A percentile compares a stretch with the other conserved stretches of the same genome.
These are phyloP conservation scores for Fusarium nisikadoi DNA, from an alignment of 2,329 filamentous ascomycete genomes.

Conservation along the genomic window DNA sequence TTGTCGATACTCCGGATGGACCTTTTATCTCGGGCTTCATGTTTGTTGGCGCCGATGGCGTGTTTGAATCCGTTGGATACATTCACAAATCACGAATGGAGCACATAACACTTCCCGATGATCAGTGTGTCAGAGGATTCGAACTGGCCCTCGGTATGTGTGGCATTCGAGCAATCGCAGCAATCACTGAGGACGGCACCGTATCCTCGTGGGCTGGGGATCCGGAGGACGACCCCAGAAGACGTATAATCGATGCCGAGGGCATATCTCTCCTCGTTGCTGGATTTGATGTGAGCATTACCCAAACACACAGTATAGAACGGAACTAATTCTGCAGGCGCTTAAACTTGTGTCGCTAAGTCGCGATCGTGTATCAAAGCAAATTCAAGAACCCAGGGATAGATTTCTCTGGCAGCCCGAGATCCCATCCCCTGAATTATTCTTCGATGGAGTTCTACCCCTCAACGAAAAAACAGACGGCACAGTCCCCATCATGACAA, in stretches of 20 bases:
- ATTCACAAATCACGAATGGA: neutral
- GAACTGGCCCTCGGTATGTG: neutral
- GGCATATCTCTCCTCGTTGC: neutral
- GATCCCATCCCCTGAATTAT: neutral
- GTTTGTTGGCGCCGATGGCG: neutral
- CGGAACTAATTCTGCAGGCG: neutral
- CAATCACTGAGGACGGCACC: neutral
- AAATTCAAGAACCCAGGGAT: neutral
- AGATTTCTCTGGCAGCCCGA: slow-evolving; percentile 25
- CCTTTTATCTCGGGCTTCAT: neutral
- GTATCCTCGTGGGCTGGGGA: neutral
- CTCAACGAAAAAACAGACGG: accelerated
- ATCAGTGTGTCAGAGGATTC: neutral
- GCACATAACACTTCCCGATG: neutral
- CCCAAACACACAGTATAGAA: accelerated
- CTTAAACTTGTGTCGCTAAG: slow-evolving; percentile 26
- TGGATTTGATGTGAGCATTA: neutral
- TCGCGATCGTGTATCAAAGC: neutral
- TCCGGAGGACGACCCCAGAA: neutral
- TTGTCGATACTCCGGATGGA: neutral
- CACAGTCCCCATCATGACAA: neutral
- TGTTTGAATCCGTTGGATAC: neutral
- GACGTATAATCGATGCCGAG: neutral
- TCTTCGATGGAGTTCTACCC: neutral
- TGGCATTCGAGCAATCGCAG: neutral